Evolutionary conservation across 163 green algal genomes (phyloP), one percentile per base, ranked within the genome.

Genomic region (Scenedesmus sp.): DNA sequence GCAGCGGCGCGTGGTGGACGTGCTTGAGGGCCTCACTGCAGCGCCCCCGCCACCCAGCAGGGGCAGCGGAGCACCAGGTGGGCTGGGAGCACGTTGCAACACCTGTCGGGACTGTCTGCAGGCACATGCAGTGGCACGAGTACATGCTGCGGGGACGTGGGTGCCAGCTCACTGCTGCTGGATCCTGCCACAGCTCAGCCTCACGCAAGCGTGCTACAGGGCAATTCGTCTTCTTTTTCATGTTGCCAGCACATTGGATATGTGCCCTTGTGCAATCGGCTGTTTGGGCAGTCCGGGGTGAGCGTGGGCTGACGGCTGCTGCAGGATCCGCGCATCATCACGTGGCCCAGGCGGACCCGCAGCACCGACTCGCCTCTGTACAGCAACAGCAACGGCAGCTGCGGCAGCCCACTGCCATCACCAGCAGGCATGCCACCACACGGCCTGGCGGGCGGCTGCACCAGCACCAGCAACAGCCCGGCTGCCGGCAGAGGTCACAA

Each of bases 1-100:
- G 51, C 91, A 95, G n/a, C 93, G 91, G 33, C 95, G 94, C 68
- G 94, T 96, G 13, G 65, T 91, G 35, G 95, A 97, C 33, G 93
- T 96, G 46, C 30, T 97, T 51, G 94, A 97, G 33, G 86, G 83
- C 51, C 42, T 90, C 0, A 91, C 92, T 24, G 95, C 92, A 6
- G 93, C 94, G 44, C 94, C 95, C 51, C 89, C 92, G 35, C 91
- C 92, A n/a, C 94, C 85, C n/a, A 56, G 30, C 72, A 85, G 85
- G 20, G 46, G 51, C 46, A 42, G 13, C 15, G 43, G 26, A 5
- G 81, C 30, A 4, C 24, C 46, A 68, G 81, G 81, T 86, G 46
- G 12, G 78, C 15, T 24, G 10, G 7, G n/a, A 37, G 22, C 26
- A 65, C 22, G 6, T 3, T 22, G 26, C 43, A 43, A 20, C 15